Conservation (phyloP, 31 red algal genomes). For the Porphyra umbilicalis region DNA sequence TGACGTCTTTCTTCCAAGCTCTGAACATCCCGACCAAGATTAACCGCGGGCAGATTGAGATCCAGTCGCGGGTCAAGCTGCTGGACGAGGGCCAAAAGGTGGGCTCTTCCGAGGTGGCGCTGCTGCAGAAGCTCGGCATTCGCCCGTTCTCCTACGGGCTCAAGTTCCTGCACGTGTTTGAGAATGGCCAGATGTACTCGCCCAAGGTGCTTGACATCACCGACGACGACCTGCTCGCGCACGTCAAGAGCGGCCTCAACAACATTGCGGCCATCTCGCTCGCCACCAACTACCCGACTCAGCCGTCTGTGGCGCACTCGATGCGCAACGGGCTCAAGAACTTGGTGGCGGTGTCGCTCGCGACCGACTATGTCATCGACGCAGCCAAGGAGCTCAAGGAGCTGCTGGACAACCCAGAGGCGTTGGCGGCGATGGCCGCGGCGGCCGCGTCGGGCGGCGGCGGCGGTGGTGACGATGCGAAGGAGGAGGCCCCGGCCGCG, state of each 20-base stretch:
- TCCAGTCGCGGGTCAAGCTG: slow-evolving; percentile 76
- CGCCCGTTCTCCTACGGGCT: slow-evolving; percentile 95
- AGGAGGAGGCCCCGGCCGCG: slow-evolving; percentile 25
- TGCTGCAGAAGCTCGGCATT: slow-evolving; percentile 88
- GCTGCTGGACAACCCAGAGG: slow-evolving; percentile 86
- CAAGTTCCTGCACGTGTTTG: slow-evolving; percentile 74
- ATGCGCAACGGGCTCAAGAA: slow-evolving; percentile 74
- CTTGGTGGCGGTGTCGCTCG: slow-evolving; percentile 67
- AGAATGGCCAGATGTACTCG: slow-evolving; percentile 84
- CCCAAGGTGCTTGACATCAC: slow-evolving; percentile 97
- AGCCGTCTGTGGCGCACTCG: slow-evolving; percentile 82
- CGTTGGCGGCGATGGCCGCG: slow-evolving; percentile 87
- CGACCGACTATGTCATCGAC: slow-evolving; percentile 72
- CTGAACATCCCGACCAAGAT: slow-evolving; percentile 99
- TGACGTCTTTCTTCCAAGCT: slow-evolving; percentile 98
- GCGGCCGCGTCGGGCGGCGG: slow-evolving; percentile 42
- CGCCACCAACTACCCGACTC: slow-evolving; percentile 66
- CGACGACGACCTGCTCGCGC: slow-evolving; percentile 68
- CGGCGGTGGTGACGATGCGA: slow-evolving; percentile 17
- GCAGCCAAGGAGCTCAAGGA: slow-evolving; percentile 84
- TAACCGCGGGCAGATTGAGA: slow-evolving; percentile 92
- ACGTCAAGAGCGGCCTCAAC: slow-evolving; percentile 41
- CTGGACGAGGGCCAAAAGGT: slow-evolving; percentile 89
- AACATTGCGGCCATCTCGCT: slow-evolving; percentile 84
- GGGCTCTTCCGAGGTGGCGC: slow-evolving; percentile 80